Base-by-base conservation (phyloP, 495 filamentous ascomycete species). In the Apiosordaria backusii region DNA sequence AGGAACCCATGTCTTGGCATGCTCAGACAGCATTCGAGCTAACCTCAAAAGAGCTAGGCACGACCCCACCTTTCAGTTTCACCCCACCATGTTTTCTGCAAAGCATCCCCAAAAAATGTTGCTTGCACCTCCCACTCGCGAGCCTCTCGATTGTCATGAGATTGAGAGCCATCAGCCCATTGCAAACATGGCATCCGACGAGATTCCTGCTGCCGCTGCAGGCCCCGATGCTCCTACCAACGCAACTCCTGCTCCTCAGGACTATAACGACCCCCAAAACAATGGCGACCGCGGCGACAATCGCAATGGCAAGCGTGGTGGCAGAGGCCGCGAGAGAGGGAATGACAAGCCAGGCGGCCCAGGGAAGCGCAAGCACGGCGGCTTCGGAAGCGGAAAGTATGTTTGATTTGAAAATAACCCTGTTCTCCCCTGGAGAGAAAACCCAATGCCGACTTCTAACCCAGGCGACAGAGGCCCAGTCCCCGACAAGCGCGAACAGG, bases 401-500 rank as follows among this genome's bases (percentile, higher is more conserved):
- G 71, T 61, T 59, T n/a, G n/a, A n/a, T n/a, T n/a, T 45, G 35
- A 0, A 45, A 45, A 45, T 15, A 7, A 15, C 35, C 16, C 9
- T 45, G 23, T 50, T 40, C 18, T n/a, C 4, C 40, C 45, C 19
- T 35, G 58, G 52, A n/a, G 40, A 4, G 22, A 55, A 26, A 52
- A 5, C n/a, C 50, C 67, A 62, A 73, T 71, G 72, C 70, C 72
- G 69, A 76, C 73, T 57, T 72, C 75, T 67, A 75, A 69, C 40
- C 71, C 16, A 3, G 24, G 7, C 18, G 18, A 3, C 65, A 73
- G 71, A 26, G 60, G 68, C n/a, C 66, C 70, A 16, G 64, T 69
- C 7, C 26, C 63, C 62, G 89, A 91, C 76, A 88, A 89, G 70
- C 82, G 90, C 71, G 81, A 83, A 59, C 85, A 86, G 54, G 82